Evolutionary conservation across 305 asterid species (phyloP).

Genomic region (Fraxinus velutina): DNA sequence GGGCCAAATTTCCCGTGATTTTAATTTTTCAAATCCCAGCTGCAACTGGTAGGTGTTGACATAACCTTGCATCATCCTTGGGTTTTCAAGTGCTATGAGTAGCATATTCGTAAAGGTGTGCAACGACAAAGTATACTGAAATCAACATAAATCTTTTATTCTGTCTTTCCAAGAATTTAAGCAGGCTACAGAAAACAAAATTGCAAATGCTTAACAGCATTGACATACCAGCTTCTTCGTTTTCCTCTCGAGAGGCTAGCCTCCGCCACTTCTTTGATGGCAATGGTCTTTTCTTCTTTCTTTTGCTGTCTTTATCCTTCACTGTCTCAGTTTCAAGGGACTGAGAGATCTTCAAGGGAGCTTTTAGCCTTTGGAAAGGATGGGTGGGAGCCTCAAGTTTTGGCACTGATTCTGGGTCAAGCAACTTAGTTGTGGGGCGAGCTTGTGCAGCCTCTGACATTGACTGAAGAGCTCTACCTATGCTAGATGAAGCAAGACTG

Average conservation of each 20-base stretch:
- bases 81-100: not conserved
- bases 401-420: conserved; percentile 62
- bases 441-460: conserved; percentile 75
- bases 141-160: not conserved
- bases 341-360: conserved; percentile 50
- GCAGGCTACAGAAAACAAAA: conserved; percentile 6
- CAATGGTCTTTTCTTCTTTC: conserved; percentile 74
- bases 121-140: not conserved
- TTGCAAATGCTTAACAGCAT: conserved; percentile 18
- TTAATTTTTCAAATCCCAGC: not conserved
- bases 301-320: conserved; percentile 39
- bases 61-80: not conserved
- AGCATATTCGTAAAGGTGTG: not conserved
- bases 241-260: conserved; percentile 50
- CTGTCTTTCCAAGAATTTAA: conserved; percentile 20
- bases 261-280: conserved; percentile 80
- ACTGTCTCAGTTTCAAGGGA: conserved; percentile 43
- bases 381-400: conserved; percentile 69
- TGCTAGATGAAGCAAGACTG: conserved; percentile 64
- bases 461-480: conserved; percentile 61
- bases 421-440: conserved; percentile 80
- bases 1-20: not conserved
- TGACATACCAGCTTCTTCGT: conserved; percentile 52
- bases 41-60: not conserved
- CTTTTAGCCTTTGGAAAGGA: conserved; percentile 66